Evolutionary conservation across 2,329 filamentous ascomycete species (phyloP).

Genomic region (Lachnellula arida): DNA sequence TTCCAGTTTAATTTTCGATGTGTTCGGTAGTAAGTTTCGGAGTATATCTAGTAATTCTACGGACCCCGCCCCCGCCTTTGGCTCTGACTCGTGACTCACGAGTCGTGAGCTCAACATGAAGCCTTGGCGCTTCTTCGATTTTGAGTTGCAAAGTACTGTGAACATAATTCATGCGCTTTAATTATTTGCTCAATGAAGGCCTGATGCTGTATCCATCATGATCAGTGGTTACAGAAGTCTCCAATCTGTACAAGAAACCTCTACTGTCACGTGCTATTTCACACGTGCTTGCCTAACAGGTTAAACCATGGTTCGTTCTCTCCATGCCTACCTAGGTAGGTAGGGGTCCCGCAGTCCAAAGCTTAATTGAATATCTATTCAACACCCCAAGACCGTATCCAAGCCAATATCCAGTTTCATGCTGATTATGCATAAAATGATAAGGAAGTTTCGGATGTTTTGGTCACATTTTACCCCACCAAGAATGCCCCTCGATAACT

Average conservation of each 20-base stretch:
- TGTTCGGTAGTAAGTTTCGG: not conserved
- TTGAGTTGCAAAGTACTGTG: no score
- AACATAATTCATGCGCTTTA: no score
- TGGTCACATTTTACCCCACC: constrained; percentile 19
- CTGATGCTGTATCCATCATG: no score
- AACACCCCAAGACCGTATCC: not conserved
- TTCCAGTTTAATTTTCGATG: not conserved
- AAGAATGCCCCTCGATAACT: constrained; percentile 22
- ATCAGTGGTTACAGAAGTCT: no score
- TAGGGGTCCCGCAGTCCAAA: not conserved
- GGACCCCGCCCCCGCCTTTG: not conserved
- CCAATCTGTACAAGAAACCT: no score
- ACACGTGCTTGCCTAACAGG: not conserved
- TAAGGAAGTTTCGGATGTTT: not conserved
- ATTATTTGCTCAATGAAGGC: no score
- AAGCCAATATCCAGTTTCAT: constrained; percentile 10
- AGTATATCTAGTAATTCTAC: not conserved
- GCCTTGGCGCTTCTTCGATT: no score
- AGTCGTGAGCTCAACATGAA: no score
- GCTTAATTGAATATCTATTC: constrained; percentile 17
- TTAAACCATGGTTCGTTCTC: not conserved
- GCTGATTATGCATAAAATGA: constrained; percentile 10
- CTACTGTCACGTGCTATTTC: not conserved
- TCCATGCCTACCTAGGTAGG: not conserved
- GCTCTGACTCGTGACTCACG: not conserved